A percentile compares a stretch with the other conserved stretches of the same genome.
Conservation (phyloP, 352 stramenopile genomes). For the Plasmopara muralis region DNA sequence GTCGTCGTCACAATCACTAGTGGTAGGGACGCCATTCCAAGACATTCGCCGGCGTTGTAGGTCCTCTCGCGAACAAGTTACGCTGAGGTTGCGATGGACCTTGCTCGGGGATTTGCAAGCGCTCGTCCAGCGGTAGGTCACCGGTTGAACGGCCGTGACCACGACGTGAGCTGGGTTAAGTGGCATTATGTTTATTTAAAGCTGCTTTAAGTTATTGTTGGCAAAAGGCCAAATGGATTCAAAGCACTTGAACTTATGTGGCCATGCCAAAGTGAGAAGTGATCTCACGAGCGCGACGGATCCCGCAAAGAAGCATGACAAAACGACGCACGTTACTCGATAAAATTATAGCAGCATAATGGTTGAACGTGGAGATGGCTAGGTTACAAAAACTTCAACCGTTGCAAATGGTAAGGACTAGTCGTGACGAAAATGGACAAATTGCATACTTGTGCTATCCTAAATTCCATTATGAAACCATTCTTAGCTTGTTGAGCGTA, state of each 20-base stretch:
- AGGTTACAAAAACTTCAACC: conserved; percentile 12
- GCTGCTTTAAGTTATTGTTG: conserved; percentile 11
- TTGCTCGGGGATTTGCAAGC: conserved; percentile 5
- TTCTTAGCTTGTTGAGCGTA: neutral
- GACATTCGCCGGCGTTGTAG: conserved; percentile 15
- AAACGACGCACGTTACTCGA: conserved; percentile 24
- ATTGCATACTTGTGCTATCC: neutral
- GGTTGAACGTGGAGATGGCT: conserved; percentile 11
- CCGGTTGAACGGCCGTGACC: conserved; percentile 5
- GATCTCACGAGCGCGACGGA: conserved; percentile 9
- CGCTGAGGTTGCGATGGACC: conserved; percentile 14
- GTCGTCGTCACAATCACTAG: conserved; percentile 3
- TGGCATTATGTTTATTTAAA: conserved; percentile 10
- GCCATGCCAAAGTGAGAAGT: conserved; percentile 18
- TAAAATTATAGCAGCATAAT: conserved; percentile 16
- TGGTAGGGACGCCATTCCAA: conserved; percentile 16
- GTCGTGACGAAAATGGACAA: conserved; percentile 3
- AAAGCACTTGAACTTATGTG: neutral
- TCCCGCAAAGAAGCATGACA: conserved; percentile 10
- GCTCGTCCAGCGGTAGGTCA: conserved; percentile 27
- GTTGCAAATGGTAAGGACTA: conserved; percentile 21
- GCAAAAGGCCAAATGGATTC: conserved; percentile 25
- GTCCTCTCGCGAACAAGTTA: conserved; percentile 14
- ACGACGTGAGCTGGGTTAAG: conserved; percentile 11
- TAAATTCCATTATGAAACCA: neutral